Base-by-base conservation (phyloP, 2,329 filamentous ascomycete species). In the Ascochyta viciae-villosae region DNA sequence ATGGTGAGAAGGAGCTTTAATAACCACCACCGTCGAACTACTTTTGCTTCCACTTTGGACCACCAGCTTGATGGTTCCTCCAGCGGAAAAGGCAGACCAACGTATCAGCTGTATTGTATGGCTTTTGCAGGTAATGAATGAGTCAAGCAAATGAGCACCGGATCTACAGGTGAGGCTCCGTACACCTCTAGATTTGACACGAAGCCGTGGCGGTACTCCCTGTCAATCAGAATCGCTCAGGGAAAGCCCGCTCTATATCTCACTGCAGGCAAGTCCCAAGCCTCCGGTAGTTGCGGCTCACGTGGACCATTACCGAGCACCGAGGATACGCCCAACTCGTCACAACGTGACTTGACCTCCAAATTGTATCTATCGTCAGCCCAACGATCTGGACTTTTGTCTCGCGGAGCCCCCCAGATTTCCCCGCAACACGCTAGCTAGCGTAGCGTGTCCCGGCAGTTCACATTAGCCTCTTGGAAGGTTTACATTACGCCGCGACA, bases 261-360 rank as follows among this genome's bases (percentile, higher is more conserved):
- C n/a, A 16, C 33, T 7, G 15, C 33, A 10, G 16, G 29, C 15
- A 35, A 16, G n/a, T n/a, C 6, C n/a, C n/a, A 16, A 9, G 6
- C 15, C 12, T 19, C 8, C 15, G 29, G 16, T 5, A 24, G 29
- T 41, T n/a, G 23, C 2, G 10, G 26, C 26, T 42, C 41, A 46
- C 53, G 37, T 56, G 47, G 2, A 19, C 29, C 4, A 43, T 15
- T 43, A 56, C 42, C 53, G 53, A 56, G 53, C 53, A 47, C 47
- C 42, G 47, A 56, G 41, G 53, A 13, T 26, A 33, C 16, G 4
- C 19, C 6, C n/a, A 19, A 16, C 6, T 38, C 16, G 19, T 33
- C 23, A 42, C 24, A 47, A 37, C 35, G 35, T 47, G 41, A 50
- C 31, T 33, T 16, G 8, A 22, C 37, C 44, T 29, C 43, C 19